Percentiles rank a stretch among this genome's conserved stretches.
Conservation (phyloP, 371 early-diverging fungal species). For the Blakeslea trispora region DNA sequence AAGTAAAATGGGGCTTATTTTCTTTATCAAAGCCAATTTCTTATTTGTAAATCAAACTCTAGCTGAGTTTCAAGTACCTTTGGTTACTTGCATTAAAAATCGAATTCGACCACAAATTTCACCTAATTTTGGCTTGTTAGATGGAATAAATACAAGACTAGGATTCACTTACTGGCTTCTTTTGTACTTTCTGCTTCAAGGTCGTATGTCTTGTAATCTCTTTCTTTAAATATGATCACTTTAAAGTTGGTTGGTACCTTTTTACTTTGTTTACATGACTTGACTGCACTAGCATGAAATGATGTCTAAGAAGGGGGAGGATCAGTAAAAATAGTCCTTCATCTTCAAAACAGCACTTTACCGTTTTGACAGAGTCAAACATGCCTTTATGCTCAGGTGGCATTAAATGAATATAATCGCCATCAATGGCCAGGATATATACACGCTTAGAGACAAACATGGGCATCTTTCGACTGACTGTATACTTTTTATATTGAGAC, state of each 20-base stretch:
- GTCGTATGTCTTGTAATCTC: constrained; percentile 78
- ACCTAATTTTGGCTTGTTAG: no score
- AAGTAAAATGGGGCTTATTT: no score
- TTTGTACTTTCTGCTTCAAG: constrained; percentile 74
- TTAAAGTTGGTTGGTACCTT: constrained; percentile 78
- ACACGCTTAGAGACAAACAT: constrained; percentile 86
- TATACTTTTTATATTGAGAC: constrained; percentile 59
- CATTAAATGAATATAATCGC: constrained; percentile 90
- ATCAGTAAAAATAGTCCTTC: no score
- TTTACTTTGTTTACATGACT: constrained; percentile 78
- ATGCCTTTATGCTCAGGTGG: constrained; percentile 81
- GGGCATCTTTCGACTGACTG: constrained; percentile 76
- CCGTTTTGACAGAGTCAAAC: constrained; percentile 83
- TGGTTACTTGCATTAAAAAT: constrained; percentile 48
- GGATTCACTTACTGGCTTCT: constrained; percentile 68
- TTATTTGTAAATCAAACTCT: no score
- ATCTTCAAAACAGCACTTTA: constrained; percentile 19
- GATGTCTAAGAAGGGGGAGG: constrained; percentile 64
- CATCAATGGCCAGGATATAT: constrained; percentile 90
- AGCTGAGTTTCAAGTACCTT: constrained; percentile 35
- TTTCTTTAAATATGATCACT: constrained; percentile 64
- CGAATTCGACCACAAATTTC: constrained; percentile 48
- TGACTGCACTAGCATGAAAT: constrained; percentile 76
- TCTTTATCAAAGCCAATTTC: no score
- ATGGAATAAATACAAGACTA: no score